These are phyloP conservation scores for Penicillium simplicissimum DNA, from an alignment of 495 filamentous ascomycete species.

Conservation along the genomic window DNA sequence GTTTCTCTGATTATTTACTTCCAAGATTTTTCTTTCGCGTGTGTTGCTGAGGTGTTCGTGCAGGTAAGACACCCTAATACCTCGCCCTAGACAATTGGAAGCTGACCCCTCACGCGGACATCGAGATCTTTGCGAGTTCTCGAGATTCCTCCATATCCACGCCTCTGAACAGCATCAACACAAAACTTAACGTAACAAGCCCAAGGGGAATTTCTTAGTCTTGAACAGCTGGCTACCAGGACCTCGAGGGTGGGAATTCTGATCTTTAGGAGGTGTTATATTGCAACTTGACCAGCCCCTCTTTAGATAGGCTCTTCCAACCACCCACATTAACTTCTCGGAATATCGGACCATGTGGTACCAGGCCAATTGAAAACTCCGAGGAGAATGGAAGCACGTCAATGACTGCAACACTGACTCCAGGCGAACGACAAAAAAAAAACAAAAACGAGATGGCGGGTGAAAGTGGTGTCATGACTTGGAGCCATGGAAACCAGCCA, in stretches of 20 bases:
- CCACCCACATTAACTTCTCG: background rate
- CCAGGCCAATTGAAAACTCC: conserved; percentile 14
- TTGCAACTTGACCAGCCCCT: background rate
- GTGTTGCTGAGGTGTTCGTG: background rate
- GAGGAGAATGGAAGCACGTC: background rate
- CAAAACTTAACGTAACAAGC: background rate
- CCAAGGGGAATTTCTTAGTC: background rate
- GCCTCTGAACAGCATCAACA: background rate
- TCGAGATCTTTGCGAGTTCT: too few relatives aligned
- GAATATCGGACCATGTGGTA: background rate
- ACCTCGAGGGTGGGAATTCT: background rate
- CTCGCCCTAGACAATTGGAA: too few relatives aligned
- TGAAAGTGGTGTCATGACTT: background rate
- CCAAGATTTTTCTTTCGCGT: background rate
- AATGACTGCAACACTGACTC: background rate
- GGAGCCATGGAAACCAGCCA: background rate
- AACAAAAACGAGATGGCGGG: background rate
- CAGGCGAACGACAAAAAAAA: background rate
- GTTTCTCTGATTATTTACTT: background rate
- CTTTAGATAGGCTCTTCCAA: background rate
- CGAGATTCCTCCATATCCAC: too few relatives aligned
- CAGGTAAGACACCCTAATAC: background rate
- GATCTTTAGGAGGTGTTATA: background rate
- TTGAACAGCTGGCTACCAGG: background rate
- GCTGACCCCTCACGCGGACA: too few relatives aligned